phyloP scores from a whole-genome alignment of 2,329 filamentous ascomycete genomes.

The Apiospora phragmitis region DNA sequence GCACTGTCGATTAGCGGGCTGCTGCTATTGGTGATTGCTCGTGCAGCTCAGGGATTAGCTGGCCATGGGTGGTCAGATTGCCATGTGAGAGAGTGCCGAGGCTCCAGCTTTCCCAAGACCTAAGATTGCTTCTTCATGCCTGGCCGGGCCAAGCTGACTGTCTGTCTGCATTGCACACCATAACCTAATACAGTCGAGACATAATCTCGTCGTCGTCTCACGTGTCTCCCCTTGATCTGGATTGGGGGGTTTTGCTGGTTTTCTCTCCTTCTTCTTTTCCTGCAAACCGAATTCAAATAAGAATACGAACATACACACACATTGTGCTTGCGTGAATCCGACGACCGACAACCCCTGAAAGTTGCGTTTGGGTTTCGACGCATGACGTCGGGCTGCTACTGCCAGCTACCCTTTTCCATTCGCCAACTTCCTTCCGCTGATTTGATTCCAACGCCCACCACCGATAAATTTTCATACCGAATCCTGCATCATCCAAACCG shows the following conservation, averaged over 20 bases:
- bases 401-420: neutral
- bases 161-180: neutral
- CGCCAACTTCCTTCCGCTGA: neutral
- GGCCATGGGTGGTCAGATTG: neutral
- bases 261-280: neutral
- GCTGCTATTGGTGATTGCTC: too few relatives aligned
- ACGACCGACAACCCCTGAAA: neutral
- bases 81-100: conserved; percentile 6
- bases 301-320: too few relatives aligned
- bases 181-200: neutral
- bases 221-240: too few relatives aligned
- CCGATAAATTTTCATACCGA: neutral
- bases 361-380: neutral
- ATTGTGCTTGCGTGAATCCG: neutral
- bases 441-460: neutral
- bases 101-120: neutral
- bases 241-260: too few relatives aligned
- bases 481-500: neutral
- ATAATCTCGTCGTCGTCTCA: neutral
- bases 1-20: too few relatives aligned
- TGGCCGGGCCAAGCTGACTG: neutral
- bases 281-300: neutral
- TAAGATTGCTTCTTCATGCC: conserved; percentile 7
- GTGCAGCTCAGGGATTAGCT: too few relatives aligned
- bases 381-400: neutral